Conservation (phyloP, 2,329 filamentous ascomycete genomes). For the Colletotrichum truncatum region DNA sequence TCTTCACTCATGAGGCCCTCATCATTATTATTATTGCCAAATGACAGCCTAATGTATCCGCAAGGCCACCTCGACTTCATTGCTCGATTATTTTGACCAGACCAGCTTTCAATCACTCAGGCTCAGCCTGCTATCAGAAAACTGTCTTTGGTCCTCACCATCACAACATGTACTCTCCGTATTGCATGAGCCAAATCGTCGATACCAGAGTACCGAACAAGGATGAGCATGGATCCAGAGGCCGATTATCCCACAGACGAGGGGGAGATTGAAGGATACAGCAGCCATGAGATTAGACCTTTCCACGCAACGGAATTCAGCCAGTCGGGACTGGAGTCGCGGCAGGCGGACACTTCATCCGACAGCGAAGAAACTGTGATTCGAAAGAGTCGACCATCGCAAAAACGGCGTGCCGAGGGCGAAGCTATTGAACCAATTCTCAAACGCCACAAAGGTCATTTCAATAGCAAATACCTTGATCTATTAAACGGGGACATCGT, state of each 20-base stretch:
- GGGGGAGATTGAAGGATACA: not conserved
- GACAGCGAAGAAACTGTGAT: not conserved
- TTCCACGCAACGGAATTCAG: not conserved
- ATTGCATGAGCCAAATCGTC: conserved; percentile 16
- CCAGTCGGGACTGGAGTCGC: not conserved
- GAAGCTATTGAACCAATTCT: conserved; percentile 41
- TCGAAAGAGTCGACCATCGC: conserved; percentile 16
- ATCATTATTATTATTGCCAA: not conserved
- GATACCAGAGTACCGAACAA: conserved; percentile 7
- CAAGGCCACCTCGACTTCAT: not conserved
- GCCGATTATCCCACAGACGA: conserved; percentile 27
- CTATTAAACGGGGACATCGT: conserved; percentile 67
- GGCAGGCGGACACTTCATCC: not conserved
- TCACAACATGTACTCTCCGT: conserved; percentile 18
- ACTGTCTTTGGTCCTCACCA: not conserved
- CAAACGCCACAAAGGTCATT: conserved; percentile 53
- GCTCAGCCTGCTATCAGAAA: not conserved
- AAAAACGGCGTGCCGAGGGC: conserved; percentile 42
- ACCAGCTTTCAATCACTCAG: not conserved
- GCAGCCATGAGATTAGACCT: not conserved
- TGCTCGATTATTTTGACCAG: not conserved
- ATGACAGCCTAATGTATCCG: not conserved
- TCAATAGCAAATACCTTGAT: conserved; percentile 58
- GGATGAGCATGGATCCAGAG: conserved; percentile 41
- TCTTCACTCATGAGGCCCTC: conserved; percentile 4